Evolutionary conservation across 169 alveolate species (phyloP), one percentile per base, ranked within the genome.

Genomic region (Plasmodium reichenowi): DNA sequence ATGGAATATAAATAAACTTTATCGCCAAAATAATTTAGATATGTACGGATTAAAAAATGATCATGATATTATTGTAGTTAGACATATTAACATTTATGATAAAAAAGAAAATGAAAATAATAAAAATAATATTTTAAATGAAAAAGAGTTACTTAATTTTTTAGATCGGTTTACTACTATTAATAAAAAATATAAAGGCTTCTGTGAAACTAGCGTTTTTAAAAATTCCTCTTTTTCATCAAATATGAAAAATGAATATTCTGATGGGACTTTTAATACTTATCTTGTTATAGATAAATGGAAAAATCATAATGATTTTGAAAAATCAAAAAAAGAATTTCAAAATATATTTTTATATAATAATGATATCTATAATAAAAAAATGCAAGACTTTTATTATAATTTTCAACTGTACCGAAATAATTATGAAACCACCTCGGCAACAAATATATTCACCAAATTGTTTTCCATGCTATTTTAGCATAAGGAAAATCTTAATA

Each of bases 241-340:
- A 24, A 24, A 22, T 43, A 29, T 59, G 26, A 78, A 78, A 22
- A 72, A 78, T 32, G 67, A 78, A 17, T 45, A 52, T 45, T 38
- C 22, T 50, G 78, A 78, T 20, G 76, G 67, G n/a, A 78, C 78
- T 63, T 78, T 78, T 54, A 78, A 78, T 71, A 78, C 75, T 24
- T 78, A 78, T 52, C 22, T 78, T 22, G 56, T 78, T 50, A 78
- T 78, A 78, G 89, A 78, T 59, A 78, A 78, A 64, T 78, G 89
- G 89, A 78, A 78, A 78, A 78, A 54, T 26, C 47, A 78, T 50
- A 78, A 29, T 12, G 71, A 78, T 24, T 78, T 78, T 66, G 89
- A 78, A 67, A 54, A 78, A 6, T 78, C 89, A 20, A 63, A 59
- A 78, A 66, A 78, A 59, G 89, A 78, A 24, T 78, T 78, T 45